Conservation (phyloP, 2,329 filamentous ascomycete species). For the Zymoseptoria tritici region DNA sequence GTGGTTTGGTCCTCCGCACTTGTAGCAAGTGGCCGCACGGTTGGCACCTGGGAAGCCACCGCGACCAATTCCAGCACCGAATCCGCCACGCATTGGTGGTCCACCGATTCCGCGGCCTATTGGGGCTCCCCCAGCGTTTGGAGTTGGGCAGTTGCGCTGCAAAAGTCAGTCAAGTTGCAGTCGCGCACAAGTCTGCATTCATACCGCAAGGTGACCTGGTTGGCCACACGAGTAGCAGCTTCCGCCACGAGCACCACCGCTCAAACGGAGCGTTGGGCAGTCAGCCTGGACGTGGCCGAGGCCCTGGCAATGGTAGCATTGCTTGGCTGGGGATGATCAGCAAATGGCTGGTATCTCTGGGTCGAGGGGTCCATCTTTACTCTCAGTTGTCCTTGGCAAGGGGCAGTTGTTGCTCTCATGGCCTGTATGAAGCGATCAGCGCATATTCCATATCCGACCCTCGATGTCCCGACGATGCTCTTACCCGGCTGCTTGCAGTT, state of each 20-base stretch:
- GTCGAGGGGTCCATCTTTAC: conserved; percentile 40
- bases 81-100: conserved; percentile 61
- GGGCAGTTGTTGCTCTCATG: conserved; percentile 98
- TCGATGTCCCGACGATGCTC: conserved; percentile 5
- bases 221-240: conserved; percentile 97
- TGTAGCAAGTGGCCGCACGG: conserved; percentile 60
- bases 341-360: neutral
- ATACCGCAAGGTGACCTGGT: conserved; percentile 81
- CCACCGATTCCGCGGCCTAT: conserved; percentile 56
- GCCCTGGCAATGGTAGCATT: conserved; percentile 99
- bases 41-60: conserved; percentile 68
- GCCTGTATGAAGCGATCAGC: conserved; percentile 42
- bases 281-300: conserved; percentile 97
- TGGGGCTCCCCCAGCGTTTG: conserved; percentile 46
- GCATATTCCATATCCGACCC: conserved; percentile 22
- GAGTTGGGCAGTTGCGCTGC: conserved; percentile 75
- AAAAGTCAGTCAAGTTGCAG: conserved; percentile 7
- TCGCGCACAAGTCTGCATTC: conserved; percentile 22
- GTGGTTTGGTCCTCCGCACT: conserved; percentile 82
- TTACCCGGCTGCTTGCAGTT: conserved; percentile 92
- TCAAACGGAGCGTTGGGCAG: conserved; percentile 91
- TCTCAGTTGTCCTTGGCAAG: conserved; percentile 89
- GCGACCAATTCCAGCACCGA: conserved; percentile 52
- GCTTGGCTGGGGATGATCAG: conserved; percentile 61
- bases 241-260: conserved; percentile 68